phyloP scores from a whole-genome alignment of 352 stramenopile species.

The Nannochloropsis limnetica region DNA sequence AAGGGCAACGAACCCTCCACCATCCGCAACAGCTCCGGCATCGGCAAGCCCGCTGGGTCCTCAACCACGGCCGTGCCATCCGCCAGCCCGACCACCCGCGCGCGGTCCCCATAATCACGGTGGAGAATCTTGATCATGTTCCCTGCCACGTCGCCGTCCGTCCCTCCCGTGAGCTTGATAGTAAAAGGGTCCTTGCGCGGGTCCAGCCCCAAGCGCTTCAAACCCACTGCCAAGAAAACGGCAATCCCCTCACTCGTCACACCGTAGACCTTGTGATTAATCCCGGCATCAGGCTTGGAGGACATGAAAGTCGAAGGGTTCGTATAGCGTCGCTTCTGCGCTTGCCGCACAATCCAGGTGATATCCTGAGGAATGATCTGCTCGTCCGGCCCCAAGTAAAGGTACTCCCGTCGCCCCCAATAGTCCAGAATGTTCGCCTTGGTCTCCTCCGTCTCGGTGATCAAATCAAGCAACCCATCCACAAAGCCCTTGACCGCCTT shows the following conservation, averaged over 20 bases:
- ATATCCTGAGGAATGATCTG: constrained; percentile 81
- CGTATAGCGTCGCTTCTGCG: constrained; percentile 78
- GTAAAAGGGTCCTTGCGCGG: constrained; percentile 76
- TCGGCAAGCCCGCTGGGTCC: constrained; percentile 82
- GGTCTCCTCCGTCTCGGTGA: constrained; percentile 76
- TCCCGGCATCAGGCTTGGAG: constrained; percentile 86
- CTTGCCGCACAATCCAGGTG: constrained; percentile 87
- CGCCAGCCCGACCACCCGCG: constrained; percentile 79
- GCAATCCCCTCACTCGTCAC: constrained; percentile 93
- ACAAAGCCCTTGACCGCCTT: constrained; percentile 93
- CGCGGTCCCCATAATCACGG: constrained; percentile 81
- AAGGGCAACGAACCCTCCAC: constrained; percentile 75
- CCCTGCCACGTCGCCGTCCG: constrained; percentile 90
- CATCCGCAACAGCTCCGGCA: constrained; percentile 77
- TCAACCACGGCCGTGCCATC: constrained; percentile 80
- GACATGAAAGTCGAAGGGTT: constrained; percentile 91
- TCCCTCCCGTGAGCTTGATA: constrained; percentile 89
- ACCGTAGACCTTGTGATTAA: constrained; percentile 93
- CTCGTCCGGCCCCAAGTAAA: constrained; percentile 95
- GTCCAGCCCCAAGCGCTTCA: constrained; percentile 71
- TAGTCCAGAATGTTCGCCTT: constrained; percentile 67
- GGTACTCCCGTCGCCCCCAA: constrained; percentile 73
- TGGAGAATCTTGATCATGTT: constrained; percentile 95
- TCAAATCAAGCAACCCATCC: constrained; percentile 89
- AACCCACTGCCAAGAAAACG: constrained; percentile 86